These are phyloP conservation scores for Aspergillus viridinutans DNA, from an alignment of 2,329 filamentous ascomycete species.

Conservation along the genomic window DNA sequence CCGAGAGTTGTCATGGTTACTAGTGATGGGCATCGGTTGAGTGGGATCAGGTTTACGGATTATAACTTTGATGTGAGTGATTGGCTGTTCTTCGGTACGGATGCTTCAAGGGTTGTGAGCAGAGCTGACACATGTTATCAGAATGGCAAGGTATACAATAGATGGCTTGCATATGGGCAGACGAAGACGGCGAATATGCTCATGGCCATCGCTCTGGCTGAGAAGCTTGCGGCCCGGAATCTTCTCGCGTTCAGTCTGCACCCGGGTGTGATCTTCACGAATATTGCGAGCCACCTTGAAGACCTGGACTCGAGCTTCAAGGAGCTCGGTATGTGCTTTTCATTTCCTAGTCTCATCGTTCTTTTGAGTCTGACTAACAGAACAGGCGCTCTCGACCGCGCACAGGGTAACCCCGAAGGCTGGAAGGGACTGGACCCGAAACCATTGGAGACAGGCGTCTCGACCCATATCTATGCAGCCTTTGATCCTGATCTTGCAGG, in stretches of 20 bases:
- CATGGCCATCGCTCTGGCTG: constrained; percentile 36
- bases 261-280: neutral
- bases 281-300: neutral
- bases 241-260: neutral
- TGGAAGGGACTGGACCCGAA: neutral
- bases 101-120: neutral
- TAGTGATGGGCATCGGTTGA: constrained; percentile 43
- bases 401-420: neutral
- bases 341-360: neutral
- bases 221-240: neutral
- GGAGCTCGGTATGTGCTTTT: neutral
- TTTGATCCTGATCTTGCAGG: neutral
- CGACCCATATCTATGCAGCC: neutral
- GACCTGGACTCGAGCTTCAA: neutral
- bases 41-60: constrained; percentile 43
- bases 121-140: neutral
- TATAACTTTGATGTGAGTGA: constrained; percentile 40
- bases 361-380: neutral
- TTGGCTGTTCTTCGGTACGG: neutral
- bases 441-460: neutral
- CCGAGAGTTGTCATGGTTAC: constrained; percentile 43
- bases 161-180: constrained; percentile 40
- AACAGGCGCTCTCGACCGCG: neutral
- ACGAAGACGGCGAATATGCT: constrained; percentile 46
- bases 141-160: constrained; percentile 22